phyloP scores from a whole-genome alignment of 148 eudicot genomes.

The Nepenthes mirabilis region DNA sequence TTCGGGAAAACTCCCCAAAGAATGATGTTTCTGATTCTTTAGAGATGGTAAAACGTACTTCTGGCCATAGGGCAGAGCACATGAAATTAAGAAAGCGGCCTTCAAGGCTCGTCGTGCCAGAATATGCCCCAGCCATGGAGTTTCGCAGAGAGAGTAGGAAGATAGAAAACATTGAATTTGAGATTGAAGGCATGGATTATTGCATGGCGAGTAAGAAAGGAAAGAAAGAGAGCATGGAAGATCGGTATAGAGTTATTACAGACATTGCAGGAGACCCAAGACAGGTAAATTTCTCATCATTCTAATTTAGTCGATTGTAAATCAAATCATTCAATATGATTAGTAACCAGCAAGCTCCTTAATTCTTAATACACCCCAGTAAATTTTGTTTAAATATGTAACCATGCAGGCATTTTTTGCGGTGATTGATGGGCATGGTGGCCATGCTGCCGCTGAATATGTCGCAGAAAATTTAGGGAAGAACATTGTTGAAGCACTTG shows the following conservation, averaged over 20 bases:
- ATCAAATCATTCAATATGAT: background rate
- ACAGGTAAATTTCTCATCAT: constrained; percentile 22
- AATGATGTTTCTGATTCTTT: too few relatives aligned
- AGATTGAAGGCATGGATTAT: constrained; percentile 23
- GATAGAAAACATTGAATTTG: constrained; percentile 21
- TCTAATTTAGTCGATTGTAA: background rate
- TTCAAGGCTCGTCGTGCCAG: constrained; percentile 25
- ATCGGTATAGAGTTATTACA: constrained; percentile 27
- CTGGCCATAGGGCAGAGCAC: background rate
- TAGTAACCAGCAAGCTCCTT: too few relatives aligned
- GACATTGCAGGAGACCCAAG: constrained; percentile 27
- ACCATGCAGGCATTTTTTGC: constrained; percentile 45
- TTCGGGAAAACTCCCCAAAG: too few relatives aligned
- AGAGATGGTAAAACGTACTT: too few relatives aligned
- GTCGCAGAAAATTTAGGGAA: constrained; percentile 38
- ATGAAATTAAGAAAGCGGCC: constrained; percentile 25
- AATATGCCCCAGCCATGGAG: constrained; percentile 10
- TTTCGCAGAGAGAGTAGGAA: constrained; percentile 8
- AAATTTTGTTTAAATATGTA: background rate
- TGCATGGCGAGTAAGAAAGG: constrained; percentile 39
- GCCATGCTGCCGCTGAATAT: constrained; percentile 49
- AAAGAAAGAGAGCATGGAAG: constrained; percentile 37
- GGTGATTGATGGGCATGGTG: constrained; percentile 70
- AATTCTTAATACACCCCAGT: too few relatives aligned
- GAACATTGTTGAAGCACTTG: constrained; percentile 24